Evolutionary conservation across 2,329 filamentous ascomycete species (phyloP).

Genomic region (Cytospora schulzeri): DNA sequence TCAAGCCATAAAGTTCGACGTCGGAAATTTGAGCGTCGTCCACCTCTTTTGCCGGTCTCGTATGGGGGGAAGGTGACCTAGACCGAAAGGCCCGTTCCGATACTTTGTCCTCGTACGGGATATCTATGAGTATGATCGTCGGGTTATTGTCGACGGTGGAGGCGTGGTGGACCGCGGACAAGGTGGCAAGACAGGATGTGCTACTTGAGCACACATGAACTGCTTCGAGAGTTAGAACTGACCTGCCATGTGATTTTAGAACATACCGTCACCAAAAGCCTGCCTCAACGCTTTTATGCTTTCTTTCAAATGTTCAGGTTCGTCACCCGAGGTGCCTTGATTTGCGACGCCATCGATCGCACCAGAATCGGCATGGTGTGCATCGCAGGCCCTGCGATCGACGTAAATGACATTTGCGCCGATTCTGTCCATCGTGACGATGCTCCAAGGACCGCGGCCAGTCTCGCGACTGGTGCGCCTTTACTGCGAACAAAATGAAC

Average conservation of each 20-base stretch:
- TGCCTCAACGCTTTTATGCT: constrained; percentile 54
- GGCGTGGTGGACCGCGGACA: constrained; percentile 56
- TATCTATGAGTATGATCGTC: constrained; percentile 60
- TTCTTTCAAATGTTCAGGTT: constrained; percentile 45
- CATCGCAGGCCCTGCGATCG: constrained; percentile 53
- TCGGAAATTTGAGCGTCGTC: constrained; percentile 44
- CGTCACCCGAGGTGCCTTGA: constrained; percentile 36
- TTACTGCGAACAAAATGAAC: constrained; percentile 42
- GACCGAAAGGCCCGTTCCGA: constrained; percentile 40
- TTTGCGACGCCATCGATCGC: constrained; percentile 31
- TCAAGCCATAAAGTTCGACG: constrained; percentile 58
- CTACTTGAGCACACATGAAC: constrained; percentile 59
- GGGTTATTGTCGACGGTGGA: constrained; percentile 56
- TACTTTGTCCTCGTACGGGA: constrained; percentile 52
- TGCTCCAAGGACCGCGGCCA: constrained; percentile 55
- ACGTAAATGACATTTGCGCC: constrained; percentile 63
- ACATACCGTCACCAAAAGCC: constrained; percentile 57
- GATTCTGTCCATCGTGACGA: constrained; percentile 62
- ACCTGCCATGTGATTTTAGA: background rate
- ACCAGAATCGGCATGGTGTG: constrained; percentile 38
- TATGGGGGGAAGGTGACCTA: constrained; percentile 50
- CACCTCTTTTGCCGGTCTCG: constrained; percentile 39
- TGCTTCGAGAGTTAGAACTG: constrained; percentile 33
- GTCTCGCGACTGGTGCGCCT: constrained; percentile 63
- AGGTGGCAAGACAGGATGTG: constrained; percentile 53